phyloP scores from a whole-genome alignment of 225 moss, liverwort and hornwort genomes.

The Pseudoscleropodium purum region DNA sequence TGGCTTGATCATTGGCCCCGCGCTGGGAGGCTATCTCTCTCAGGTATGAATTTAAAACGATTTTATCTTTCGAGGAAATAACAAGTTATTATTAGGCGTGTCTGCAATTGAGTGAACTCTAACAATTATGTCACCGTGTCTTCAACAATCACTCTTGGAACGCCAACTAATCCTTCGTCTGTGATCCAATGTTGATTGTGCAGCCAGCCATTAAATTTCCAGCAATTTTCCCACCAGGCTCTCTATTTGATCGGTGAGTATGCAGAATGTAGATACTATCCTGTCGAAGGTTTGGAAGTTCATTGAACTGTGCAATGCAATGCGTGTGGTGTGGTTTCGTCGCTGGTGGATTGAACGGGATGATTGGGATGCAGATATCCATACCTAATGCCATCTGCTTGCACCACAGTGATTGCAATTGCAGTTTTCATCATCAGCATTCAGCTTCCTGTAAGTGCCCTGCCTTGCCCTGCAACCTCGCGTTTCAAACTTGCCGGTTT shows the following conservation, averaged over 20 bases:
- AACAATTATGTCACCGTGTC: background rate
- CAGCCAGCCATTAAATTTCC: conserved; percentile 28
- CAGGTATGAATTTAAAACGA: conserved; percentile 14
- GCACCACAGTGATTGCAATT: conserved; percentile 6
- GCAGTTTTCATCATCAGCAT: conserved; percentile 6
- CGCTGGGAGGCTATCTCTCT: conserved; percentile 58
- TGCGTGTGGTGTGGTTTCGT: background rate
- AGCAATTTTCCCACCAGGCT: conserved; percentile 1
- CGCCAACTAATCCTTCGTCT: background rate
- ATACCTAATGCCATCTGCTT: conserved; percentile 17
- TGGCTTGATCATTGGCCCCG: conserved; percentile 60
- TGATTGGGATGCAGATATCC: conserved; percentile 3
- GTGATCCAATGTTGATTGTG: background rate
- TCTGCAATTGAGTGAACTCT: background rate
- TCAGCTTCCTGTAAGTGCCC: background rate
- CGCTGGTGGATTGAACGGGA: background rate
- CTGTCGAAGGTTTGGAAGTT: background rate
- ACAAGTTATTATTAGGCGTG: background rate
- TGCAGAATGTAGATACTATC: background rate
- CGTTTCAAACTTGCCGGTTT: background rate
- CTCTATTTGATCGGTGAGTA: conserved; percentile 24
- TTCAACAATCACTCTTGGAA: background rate
- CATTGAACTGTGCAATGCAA: background rate
- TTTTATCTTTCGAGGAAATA: background rate
- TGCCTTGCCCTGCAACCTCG: background rate